Evolutionary conservation across 768 basidiomycete species (phyloP), one percentile per base, ranked within the genome.

Genomic region (Mrakia blollopis): DNA sequence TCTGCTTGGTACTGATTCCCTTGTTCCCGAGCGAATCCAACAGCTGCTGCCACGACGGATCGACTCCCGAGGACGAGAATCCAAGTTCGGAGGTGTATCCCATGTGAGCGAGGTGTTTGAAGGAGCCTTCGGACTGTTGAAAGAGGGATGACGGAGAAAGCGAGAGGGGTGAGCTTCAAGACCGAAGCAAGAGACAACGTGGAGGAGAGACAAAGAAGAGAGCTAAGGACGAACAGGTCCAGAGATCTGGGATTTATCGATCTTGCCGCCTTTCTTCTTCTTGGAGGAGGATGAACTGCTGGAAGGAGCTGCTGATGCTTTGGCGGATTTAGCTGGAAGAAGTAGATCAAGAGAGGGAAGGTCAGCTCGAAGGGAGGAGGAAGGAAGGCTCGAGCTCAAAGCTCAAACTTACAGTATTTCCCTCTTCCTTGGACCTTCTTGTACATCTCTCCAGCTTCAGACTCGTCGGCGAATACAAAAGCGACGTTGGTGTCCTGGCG

Each of bases 21-120:
- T 86, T 84, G 63, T 84, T 83, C 78, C 89, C 87, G 8, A 98
- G 86, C 76, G 88, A 86, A 11, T 85, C 86, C 3, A 98, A 86
- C 75, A 98, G 84, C 0, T 88, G 85, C 63, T 88, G 86, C 96
- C 96, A 98, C 7, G 91, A 92, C 1, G 92, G 89, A 83, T 99
- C 96, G 8, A 99, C 92, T 73, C 92, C 92, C 23, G 86, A 87
- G 0, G 91, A 92, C 0, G 90, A 91, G 83, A 93, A 98, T 3
- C 96, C 96, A 35, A 89, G 88, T 79, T 96, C 89, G 0, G 88
- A 83, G 80, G 97, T 92, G 83, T 91, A 97, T 18, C 94, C 95
- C 92, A 99, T 96, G 82, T 98, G 95, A 0, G 91, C 93, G 62
- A 97, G 87, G 81, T 98, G 95, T 76, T 88, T 87, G 85, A 98